These are phyloP conservation scores for Beauveria asiatica DNA, from an alignment of 2,329 filamentous ascomycete species.

Conservation along the genomic window DNA sequence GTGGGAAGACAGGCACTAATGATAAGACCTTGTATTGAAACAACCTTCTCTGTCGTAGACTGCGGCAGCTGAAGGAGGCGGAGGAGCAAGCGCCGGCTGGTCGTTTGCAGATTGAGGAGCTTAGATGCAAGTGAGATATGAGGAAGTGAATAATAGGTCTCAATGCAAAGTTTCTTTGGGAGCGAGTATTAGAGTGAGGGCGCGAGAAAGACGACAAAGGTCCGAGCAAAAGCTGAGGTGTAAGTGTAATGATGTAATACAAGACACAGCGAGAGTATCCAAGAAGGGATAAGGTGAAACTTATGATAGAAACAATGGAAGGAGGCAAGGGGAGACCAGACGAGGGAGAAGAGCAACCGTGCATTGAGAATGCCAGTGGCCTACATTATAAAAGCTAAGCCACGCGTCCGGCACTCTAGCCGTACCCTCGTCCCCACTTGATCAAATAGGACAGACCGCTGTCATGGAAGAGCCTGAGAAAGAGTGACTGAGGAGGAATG, in stretches of 20 bases:
- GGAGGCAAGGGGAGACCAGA: no score
- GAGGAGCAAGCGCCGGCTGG: conserved; percentile 6
- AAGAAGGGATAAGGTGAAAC: conserved; percentile 8
- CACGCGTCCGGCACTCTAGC: no score
- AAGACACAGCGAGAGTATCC: conserved; percentile 14
- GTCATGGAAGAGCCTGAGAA: no score
- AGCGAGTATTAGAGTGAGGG: conserved; percentile 23
- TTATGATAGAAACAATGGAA: conserved; percentile 8
- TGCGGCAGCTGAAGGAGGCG: background rate
- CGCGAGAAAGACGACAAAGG: conserved; percentile 39
- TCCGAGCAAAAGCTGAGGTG: conserved; percentile 16
- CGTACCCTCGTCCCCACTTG: no score
- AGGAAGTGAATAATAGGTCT: conserved; percentile 65
- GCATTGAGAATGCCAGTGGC: no score
- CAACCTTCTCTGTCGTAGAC: no score
- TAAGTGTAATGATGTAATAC: conserved; percentile 9
- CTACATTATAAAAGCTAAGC: no score
- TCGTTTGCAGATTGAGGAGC: conserved; percentile 22
- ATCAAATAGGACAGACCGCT: no score
- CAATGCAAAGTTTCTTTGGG: conserved; percentile 64
- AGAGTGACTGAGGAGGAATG: no score
- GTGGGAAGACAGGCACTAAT: no score
- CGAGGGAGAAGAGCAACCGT: no score
- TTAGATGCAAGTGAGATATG: conserved; percentile 42
- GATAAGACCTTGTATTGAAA: no score